A percentile compares a stretch with the other conserved stretches of the same genome.
These are phyloP conservation scores for Cadophora gregata DNA, from an alignment of 2,329 filamentous ascomycete genomes.

Conservation along the genomic window DNA sequence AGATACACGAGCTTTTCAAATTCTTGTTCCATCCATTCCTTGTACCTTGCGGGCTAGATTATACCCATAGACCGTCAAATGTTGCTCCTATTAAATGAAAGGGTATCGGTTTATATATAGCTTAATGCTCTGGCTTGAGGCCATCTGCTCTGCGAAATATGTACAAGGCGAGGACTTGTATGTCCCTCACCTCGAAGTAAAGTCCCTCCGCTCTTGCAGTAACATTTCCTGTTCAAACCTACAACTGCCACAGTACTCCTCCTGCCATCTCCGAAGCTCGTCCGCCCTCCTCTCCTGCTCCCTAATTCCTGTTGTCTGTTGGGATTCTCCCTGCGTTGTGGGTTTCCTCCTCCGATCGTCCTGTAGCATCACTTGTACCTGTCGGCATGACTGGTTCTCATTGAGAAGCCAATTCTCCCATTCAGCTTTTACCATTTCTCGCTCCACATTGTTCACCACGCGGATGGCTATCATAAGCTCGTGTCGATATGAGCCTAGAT, in stretches of 20 bases:
- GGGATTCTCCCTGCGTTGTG: slow-evolving; percentile 31
- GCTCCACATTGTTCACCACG: slow-evolving; percentile 87
- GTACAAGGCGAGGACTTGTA: not conserved
- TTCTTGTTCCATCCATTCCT: too few relatives aligned
- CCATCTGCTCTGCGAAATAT: not conserved
- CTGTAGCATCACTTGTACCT: slow-evolving; percentile 57
- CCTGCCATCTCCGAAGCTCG: slow-evolving; percentile 61
- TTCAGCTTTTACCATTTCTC: slow-evolving; percentile 82
- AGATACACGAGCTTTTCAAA: too few relatives aligned
- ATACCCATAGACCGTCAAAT: too few relatives aligned
- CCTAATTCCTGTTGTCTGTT: slow-evolving; percentile 35
- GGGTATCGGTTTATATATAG: not conserved
- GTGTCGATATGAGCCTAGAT: slow-evolving; percentile 83
- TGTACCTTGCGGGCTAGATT: too few relatives aligned
- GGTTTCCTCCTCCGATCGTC: slow-evolving; percentile 41
- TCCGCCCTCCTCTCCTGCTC: slow-evolving; percentile 44
- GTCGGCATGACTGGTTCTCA: slow-evolving; percentile 77
- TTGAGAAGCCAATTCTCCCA: slow-evolving; percentile 92
- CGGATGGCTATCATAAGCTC: slow-evolving; percentile 90
- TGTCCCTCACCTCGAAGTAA: slow-evolving; percentile 35
- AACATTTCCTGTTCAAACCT: slow-evolving; percentile 43
- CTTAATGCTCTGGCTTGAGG: not conserved
- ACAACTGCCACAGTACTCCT: slow-evolving; percentile 68
- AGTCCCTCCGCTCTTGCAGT: slow-evolving; percentile 31
- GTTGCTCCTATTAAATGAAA: not conserved